phyloP scores from a whole-genome alignment of 2,329 filamentous ascomycete genomes.

The Ophiosphaerella herpotricha region DNA sequence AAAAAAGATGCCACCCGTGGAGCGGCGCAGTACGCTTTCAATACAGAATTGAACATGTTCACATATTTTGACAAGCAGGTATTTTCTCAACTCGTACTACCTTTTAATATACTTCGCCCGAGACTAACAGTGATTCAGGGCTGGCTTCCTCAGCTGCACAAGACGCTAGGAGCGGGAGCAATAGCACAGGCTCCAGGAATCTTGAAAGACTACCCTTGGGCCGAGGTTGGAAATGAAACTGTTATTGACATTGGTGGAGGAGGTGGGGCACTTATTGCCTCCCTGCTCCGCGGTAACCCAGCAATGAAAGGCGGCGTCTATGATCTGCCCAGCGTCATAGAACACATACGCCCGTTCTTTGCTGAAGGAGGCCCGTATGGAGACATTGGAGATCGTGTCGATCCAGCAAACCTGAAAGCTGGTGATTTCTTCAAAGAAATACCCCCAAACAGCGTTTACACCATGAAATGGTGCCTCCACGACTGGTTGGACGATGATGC shows the following conservation, averaged over 20 bases:
- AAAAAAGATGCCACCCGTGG: slow-evolving; percentile 22
- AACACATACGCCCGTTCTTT: slow-evolving; percentile 28
- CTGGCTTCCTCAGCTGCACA: slow-evolving; percentile 43
- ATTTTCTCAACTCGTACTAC: too few relatives aligned
- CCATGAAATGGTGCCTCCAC: slow-evolving; percentile 52
- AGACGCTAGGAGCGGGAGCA: slow-evolving; percentile 46
- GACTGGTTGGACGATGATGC: slow-evolving; percentile 48
- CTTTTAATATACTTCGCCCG: too few relatives aligned
- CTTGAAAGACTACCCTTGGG: slow-evolving; percentile 54
- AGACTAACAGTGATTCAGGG: too few relatives aligned
- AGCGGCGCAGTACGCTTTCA: slow-evolving; percentile 48
- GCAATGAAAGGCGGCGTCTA: slow-evolving; percentile 44
- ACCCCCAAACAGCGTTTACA: slow-evolving; percentile 38
- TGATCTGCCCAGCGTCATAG: slow-evolving; percentile 45
- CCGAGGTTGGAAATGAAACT: slow-evolving; percentile 38
- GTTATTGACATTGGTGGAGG: slow-evolving; percentile 51
- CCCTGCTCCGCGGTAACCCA: slow-evolving; percentile 37
- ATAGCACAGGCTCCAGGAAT: slow-evolving; percentile 48
- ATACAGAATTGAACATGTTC: slow-evolving; percentile 51
- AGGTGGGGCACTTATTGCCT: slow-evolving; percentile 45
- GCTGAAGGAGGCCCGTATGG: too few relatives aligned
- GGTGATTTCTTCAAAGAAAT: slow-evolving; percentile 49
- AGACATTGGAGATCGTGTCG: too few relatives aligned
- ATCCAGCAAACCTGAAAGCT: slow-evolving; percentile 17
- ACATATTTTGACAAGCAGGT: slow-evolving; percentile 43